A percentile compares a stretch with the other conserved stretches of the same genome.
These are phyloP conservation scores for Ophiocordyceps polyrhachis-furcata DNA, from an alignment of 2,329 filamentous ascomycete species.

Conservation along the genomic window DNA sequence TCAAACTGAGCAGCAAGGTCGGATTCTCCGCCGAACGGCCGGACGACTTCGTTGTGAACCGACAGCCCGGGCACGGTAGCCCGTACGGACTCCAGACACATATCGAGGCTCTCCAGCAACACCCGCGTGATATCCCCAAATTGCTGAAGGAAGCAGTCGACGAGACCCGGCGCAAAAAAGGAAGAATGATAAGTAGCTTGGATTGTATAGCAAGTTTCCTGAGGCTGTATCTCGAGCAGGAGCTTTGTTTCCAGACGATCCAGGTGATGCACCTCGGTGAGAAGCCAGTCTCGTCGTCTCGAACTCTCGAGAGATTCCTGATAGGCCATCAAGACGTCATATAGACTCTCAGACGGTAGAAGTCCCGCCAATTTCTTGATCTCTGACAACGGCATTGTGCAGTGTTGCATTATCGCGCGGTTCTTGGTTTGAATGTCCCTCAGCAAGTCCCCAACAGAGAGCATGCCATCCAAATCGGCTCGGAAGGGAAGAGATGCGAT, in stretches of 20 bases:
- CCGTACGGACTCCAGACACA: slow-evolving; percentile 3
- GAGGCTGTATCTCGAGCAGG: slow-evolving; percentile 59
- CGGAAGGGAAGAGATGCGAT: slow-evolving; percentile 58
- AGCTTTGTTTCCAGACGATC: slow-evolving; percentile 64
- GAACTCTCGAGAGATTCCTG: slow-evolving; percentile 45
- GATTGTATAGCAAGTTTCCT: slow-evolving; percentile 18
- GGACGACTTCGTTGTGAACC: slow-evolving; percentile 23
- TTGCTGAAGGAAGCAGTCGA: slow-evolving; percentile 38
- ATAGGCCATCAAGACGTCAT: slow-evolving; percentile 68
- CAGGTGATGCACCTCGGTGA: slow-evolving; percentile 38
- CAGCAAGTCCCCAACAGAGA: slow-evolving; percentile 41
- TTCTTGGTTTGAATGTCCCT: slow-evolving; percentile 45
- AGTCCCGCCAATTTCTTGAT: slow-evolving; percentile 45
- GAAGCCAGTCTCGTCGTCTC: slow-evolving; percentile 10
- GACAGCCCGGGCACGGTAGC: slow-evolving; percentile 23
- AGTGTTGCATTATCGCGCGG: slow-evolving; percentile 44
- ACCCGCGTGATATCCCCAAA: slow-evolving; percentile 30
- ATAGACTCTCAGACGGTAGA: slow-evolving; percentile 38
- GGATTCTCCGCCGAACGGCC: slow-evolving; percentile 13
- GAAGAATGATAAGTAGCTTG: slow-evolving; percentile 29
- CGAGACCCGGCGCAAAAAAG: slow-evolving; percentile 33
- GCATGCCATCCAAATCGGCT: slow-evolving; percentile 33
- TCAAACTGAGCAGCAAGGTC: slow-evolving; percentile 38
- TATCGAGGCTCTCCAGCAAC: slow-evolving; percentile 10
- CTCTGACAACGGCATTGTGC: slow-evolving; percentile 43